Evolutionary conservation across 1,284 basidiomycete species (phyloP).

Genomic region (Athelia psychrophila): DNA sequence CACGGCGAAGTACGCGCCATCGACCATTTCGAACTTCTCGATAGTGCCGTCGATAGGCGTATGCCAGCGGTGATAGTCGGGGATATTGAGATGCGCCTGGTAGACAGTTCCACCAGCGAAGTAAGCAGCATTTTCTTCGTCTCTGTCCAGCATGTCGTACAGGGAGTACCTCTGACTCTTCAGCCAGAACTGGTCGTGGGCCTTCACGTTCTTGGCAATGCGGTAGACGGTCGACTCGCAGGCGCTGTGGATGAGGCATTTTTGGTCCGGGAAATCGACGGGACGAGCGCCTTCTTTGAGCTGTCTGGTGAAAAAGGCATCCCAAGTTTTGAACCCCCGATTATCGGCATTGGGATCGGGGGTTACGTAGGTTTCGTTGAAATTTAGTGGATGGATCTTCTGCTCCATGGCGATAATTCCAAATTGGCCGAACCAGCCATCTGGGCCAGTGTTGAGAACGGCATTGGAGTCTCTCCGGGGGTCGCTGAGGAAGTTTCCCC

Average conservation of each 20-base stretch:
- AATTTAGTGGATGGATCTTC: constrained; percentile 3
- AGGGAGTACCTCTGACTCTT: too few relatives aligned
- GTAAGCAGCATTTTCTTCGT: too few relatives aligned
- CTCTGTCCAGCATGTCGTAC: too few relatives aligned
- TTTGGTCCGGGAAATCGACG: constrained; percentile 30
- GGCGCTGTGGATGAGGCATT: constrained; percentile 36
- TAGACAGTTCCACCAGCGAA: too few relatives aligned
- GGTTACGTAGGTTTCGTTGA: constrained; percentile 34
- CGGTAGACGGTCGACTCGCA: too few relatives aligned
- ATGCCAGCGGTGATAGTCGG: too few relatives aligned
- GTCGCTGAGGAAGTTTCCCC: constrained; percentile 45
- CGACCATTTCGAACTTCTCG: too few relatives aligned
- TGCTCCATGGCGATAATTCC: constrained; percentile 25
- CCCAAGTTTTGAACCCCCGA: constrained; percentile 49
- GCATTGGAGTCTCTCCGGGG: constrained; percentile 31
- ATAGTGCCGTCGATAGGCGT: too few relatives aligned
- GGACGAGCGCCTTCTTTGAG: constrained; percentile 39
- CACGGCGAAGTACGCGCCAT: too few relatives aligned
- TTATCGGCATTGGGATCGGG: constrained; percentile 31
- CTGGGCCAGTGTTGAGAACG: constrained; percentile 31
- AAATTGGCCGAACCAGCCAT: constrained; percentile 44
- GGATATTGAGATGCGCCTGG: too few relatives aligned
- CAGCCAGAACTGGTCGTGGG: too few relatives aligned
- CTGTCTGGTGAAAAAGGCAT: constrained; percentile 50
- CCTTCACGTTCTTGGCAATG: too few relatives aligned